Percentiles rank a stretch among this genome's conserved stretches.
Conservation (phyloP, 179 eudicot genomes). For the Drosera spatulata region DNA sequence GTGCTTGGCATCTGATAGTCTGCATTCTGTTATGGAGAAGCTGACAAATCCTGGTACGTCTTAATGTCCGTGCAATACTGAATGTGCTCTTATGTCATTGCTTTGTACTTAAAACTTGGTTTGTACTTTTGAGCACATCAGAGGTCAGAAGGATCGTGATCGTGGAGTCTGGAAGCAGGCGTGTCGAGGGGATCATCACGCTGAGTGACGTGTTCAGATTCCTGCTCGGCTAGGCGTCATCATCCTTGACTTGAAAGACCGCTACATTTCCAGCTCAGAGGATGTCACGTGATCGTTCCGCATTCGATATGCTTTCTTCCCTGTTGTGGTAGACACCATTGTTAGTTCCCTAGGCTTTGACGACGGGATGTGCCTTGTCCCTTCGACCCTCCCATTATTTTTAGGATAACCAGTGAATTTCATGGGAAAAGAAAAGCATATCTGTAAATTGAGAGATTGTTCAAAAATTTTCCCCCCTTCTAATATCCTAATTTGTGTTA, state of each 20-base stretch:
- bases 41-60: conserved; percentile 61
- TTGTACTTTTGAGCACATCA: conserved; percentile 18
- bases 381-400: conserved; percentile 27
- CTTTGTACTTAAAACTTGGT: too few species aligned
- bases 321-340: conserved; percentile 10
- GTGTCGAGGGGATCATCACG: conserved; percentile 84
- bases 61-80: too few species aligned
- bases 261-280: conserved; percentile 8
- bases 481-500: too few species aligned
- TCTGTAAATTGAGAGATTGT: conserved; percentile 26
- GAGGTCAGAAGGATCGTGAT: conserved; percentile 83
- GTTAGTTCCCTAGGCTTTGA: conserved; percentile 26
- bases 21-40: conserved; percentile 85
- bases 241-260: conserved; percentile 8
- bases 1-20: conserved; percentile 81
- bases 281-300: conserved; percentile 1
- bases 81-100: not conserved
- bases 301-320: not conserved
- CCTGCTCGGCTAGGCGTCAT: conserved; percentile 46
- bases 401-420: conserved; percentile 15
- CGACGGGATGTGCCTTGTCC: conserved; percentile 24
- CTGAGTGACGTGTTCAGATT: conserved; percentile 75
- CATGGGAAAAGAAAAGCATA: conserved; percentile 1
- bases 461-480: conserved; percentile 13
- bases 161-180: conserved; percentile 98